Evolutionary conservation across 495 filamentous ascomycete genomes (phyloP), one percentile per base, ranked within the genome.

Genomic region (Aspergillus indologenus): DNA sequence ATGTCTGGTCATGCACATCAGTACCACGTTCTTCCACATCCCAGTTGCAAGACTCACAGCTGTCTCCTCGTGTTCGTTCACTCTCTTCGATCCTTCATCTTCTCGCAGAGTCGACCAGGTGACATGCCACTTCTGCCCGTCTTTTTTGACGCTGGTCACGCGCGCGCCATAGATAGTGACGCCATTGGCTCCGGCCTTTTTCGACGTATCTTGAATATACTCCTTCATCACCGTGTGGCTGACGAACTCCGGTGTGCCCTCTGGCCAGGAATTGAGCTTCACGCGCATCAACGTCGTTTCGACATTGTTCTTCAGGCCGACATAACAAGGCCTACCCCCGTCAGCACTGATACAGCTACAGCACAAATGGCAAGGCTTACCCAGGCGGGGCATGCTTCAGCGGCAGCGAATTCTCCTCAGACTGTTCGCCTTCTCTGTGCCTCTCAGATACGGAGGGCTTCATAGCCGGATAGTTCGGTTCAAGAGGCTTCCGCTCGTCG

Each of bases 281-380:
- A 82, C 81, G 44, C 75, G 69, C 71, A 89, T 82, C 26, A 89
- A 65, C 12, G 73, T 74, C 1, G 85, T 88, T 5, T 85, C 76
- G 5, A 90, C 81, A 66, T 90, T 90, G 53, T 85, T 90, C 24
- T 71, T 81, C 12, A 90, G 70, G 19, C 84, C 83, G 4, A 77
- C 75, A 57, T 90, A 90, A 61, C 81, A 79, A 20, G 78, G 79
- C 17, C 79, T 81, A 47, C n/a, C 17, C 45, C 46, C 53, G 20
- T 65, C 17, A 64, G 53, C 14, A 21, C 18, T 52, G 15, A 34
- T 23, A 59, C 20, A 54, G 22, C 3, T 3, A 7, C 26, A 48
- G 15, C 26, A 21, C 26, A 7, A 26, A 14, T 11, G 8, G n/a
- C 18, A 7, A 3, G 12, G 21, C 65, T 58, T 62, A 79, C 77